Evolutionary conservation across 1,139 yeast species (phyloP), one percentile per base, ranked within the genome.

Genomic region (Saccharomyces hybrid): DNA sequence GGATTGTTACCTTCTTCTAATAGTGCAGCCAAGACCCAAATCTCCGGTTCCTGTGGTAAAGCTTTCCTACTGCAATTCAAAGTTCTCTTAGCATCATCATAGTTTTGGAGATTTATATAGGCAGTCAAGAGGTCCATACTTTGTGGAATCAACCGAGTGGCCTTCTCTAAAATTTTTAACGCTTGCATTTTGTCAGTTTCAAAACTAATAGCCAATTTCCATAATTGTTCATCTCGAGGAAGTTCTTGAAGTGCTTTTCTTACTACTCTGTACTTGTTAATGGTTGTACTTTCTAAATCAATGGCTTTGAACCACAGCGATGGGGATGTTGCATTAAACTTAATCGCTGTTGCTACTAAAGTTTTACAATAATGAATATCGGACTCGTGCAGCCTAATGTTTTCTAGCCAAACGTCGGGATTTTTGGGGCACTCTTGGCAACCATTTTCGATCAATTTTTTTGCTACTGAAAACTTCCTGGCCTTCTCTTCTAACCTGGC

Each of bases 341-440:
- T 73, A 5, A 91, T 76, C 0, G 88, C 96, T 53, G 83, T 83
- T 0, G 86, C 80, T 4, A 84, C 83, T 23, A 90, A 75, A 1
- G 75, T 68, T 63, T 81, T 84, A 58, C 84, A 75, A 11, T 73
- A 60, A 47, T 70, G 76, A 2, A 75, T 61, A 34, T 82, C 79
- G n/a, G 73, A 68, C 11, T 69, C 71, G 65, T 88, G 84, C 13
- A 91, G 70, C 48, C 89, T 76, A 9, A 93, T 75, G 64, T 78
- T 84, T 59, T 88, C 96, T 5, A 91, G 68, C 99, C 99, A 93
- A 0, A 90, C 74, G 20, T 82, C 87, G 58, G 84, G 95, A 62
- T 74, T 80, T 50, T 73, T 74, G 0, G 93, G 90, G 56, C 91
- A 81, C 51, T 73, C 74, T 6, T 73, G 75, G 65, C 96, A 88